These are phyloP conservation scores for Artemisia argyi DNA, from an alignment of 129 eudicot genomes.

Conservation along the genomic window DNA sequence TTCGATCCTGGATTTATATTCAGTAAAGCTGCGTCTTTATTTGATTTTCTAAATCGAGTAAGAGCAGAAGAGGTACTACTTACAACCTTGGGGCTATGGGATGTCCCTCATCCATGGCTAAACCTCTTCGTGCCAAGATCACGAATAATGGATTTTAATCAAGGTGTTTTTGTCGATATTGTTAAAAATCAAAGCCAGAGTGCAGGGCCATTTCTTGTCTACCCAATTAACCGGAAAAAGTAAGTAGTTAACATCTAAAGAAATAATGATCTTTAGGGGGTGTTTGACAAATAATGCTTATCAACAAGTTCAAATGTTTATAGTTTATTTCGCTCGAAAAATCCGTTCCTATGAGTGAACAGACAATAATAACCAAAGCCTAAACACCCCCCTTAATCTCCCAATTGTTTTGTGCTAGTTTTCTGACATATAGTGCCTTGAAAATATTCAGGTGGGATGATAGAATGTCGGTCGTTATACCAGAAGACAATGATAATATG, in stretches of 20 bases:
- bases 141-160: conserved; percentile 39
- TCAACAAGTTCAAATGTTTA: too few species aligned
- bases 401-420: not conserved
- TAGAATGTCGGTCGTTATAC: conserved; percentile 32
- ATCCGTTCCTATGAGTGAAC: too few species aligned
- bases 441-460: conserved; percentile 42
- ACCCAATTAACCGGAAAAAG: conserved; percentile 43
- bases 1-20: conserved; percentile 35
- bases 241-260: conserved; percentile 19
- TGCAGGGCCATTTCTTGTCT: conserved; percentile 41
- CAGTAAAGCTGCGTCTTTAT: conserved; percentile 31
- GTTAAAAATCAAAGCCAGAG: conserved; percentile 30
- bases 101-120: conserved; percentile 53
- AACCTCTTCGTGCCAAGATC: conserved; percentile 48
- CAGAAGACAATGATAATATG: conserved; percentile 34
- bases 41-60: conserved; percentile 43
- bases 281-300: too few species aligned
- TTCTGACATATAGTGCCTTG: not conserved
- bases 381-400: not conserved
- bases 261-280: not conserved
- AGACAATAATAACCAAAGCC: too few species aligned
- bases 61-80: conserved; percentile 37
- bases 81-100: conserved; percentile 36
- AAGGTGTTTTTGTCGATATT: conserved; percentile 42
- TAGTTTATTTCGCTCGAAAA: too few species aligned